Evolutionary conservation across 805 yeast species (phyloP).

Genomic region (Cyberlindnera subsufficiens): DNA sequence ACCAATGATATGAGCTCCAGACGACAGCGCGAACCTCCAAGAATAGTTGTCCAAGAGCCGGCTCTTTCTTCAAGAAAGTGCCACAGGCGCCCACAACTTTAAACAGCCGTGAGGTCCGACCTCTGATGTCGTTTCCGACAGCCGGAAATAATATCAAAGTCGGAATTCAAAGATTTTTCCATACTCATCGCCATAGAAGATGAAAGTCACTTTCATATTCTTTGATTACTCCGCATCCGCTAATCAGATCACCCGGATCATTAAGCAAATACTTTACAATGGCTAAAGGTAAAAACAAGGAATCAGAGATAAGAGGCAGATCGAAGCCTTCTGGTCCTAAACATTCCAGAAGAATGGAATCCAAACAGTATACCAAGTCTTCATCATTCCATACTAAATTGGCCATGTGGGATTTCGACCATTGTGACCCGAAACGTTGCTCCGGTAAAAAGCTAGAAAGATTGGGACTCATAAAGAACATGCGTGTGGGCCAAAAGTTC

Average conservation of each 20-base stretch:
- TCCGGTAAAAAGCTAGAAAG: conserved; percentile 92
- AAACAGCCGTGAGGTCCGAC: too few species aligned
- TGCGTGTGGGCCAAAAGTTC: conserved; percentile 91
- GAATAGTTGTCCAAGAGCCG: too few species aligned
- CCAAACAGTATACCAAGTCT: conserved; percentile 23
- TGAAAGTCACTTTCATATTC: too few species aligned
- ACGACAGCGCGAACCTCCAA: too few species aligned
- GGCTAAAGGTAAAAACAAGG: conserved; percentile 43
- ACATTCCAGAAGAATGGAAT: conserved; percentile 37
- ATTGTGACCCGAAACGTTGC: conserved; percentile 97
- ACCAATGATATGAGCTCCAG: too few species aligned
- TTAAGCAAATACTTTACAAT: conserved; percentile 10
- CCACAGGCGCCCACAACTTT: too few species aligned
- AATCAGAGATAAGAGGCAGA: conserved; percentile 31
- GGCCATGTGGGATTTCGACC: conserved; percentile 99
- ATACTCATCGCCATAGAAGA: too few species aligned
- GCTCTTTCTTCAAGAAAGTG: too few species aligned
- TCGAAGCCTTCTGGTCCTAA: conserved; percentile 56
- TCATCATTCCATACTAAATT: conserved; percentile 69
- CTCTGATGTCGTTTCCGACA: too few species aligned
- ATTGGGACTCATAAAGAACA: conserved; percentile 69
- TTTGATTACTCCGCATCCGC: neutral
- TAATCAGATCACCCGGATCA: neutral
- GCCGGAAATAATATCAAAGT: too few species aligned
- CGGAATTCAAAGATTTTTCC: too few species aligned